phyloP scores from a whole-genome alignment of 768 basidiomycete genomes.

The Infundibulicybe gibba region DNA sequence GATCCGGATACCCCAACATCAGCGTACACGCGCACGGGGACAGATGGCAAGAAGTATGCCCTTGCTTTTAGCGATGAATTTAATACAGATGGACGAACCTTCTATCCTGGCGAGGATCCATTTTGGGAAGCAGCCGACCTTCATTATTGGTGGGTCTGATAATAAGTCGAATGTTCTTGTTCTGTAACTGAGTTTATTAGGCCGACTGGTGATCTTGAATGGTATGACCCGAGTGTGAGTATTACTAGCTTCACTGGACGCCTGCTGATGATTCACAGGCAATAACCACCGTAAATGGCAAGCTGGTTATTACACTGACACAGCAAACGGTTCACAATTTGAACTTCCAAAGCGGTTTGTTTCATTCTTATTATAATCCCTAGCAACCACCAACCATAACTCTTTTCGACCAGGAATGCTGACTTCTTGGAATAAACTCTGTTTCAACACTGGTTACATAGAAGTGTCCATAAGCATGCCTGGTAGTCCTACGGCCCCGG shows the following conservation, averaged over 20 bases:
- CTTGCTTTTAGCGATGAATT: conserved; percentile 89
- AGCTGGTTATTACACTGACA: conserved; percentile 76
- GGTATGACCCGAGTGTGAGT: conserved; percentile 73
- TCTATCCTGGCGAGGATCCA: conserved; percentile 82
- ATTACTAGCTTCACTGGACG: background rate
- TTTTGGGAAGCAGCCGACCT: conserved; percentile 85
- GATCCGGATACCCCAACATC: conserved; percentile 71
- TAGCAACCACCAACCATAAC: no score
- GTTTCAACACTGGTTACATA: conserved; percentile 90
- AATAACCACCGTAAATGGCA: conserved; percentile 73
- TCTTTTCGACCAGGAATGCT: conserved; percentile 54
- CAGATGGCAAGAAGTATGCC: conserved; percentile 74
- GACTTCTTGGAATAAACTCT: conserved; percentile 91
- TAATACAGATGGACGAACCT: conserved; percentile 51
- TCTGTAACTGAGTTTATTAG: conserved; percentile 17
- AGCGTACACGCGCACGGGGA: conserved; percentile 55
- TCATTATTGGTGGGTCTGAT: conserved; percentile 67
- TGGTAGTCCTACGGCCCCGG: conserved; percentile 54
- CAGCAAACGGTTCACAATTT: conserved; percentile 71
- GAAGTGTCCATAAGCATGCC: conserved; percentile 81
- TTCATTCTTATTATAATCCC: conserved; percentile 2
- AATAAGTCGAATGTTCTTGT: background rate
- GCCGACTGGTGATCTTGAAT: conserved; percentile 77
- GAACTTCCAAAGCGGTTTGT: conserved; percentile 77
- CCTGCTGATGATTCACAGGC: conserved; percentile 28